phyloP scores from a whole-genome alignment of 768 basidiomycete genomes.

The Suillus alpinus region DNA sequence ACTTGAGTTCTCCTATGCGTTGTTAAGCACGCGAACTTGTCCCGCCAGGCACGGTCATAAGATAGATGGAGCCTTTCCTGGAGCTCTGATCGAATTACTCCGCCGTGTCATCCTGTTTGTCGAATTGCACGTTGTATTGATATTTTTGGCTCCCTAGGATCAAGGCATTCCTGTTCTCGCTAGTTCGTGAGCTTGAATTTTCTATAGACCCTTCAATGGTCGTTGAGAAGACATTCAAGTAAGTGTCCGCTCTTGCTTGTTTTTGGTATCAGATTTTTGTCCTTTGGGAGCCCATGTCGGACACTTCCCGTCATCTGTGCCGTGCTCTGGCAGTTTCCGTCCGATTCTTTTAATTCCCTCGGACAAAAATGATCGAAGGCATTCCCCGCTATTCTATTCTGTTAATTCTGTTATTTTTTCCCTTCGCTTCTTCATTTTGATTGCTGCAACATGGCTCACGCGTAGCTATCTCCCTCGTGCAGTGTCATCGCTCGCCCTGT shows the following conservation, averaged over 20 bases:
- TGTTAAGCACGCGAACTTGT: background rate
- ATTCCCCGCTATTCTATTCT: constrained; percentile 16
- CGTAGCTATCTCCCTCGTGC: constrained; percentile 10
- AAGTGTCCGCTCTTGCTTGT: constrained; percentile 21
- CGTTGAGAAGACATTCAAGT: constrained; percentile 66
- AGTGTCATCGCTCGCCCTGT: constrained; percentile 57
- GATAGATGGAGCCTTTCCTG: constrained; percentile 3
- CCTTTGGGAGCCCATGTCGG: background rate
- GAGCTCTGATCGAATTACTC: constrained; percentile 4
- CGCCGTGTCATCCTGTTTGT: background rate
- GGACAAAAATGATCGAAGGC: constrained; percentile 4
- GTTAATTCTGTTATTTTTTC: constrained; percentile 9
- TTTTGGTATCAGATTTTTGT: background rate
- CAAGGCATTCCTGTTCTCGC: constrained; percentile 58
- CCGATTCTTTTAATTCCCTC: constrained; percentile 19
- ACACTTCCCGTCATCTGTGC: background rate
- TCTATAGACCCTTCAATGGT: constrained; percentile 47
- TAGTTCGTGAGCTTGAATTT: constrained; percentile 57
- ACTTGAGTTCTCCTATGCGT: background rate
- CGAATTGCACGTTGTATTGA: constrained; percentile 8
- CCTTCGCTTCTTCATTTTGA: constrained; percentile 11
- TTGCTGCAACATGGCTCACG: constrained; percentile 15
- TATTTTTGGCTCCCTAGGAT: constrained; percentile 42
- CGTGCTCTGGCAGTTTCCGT: constrained; percentile 14
- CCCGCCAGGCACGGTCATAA: constrained; percentile 2